Evolutionary conservation across 441 rosid species (phyloP).

Genomic region (Pelargonium citronellum): DNA sequence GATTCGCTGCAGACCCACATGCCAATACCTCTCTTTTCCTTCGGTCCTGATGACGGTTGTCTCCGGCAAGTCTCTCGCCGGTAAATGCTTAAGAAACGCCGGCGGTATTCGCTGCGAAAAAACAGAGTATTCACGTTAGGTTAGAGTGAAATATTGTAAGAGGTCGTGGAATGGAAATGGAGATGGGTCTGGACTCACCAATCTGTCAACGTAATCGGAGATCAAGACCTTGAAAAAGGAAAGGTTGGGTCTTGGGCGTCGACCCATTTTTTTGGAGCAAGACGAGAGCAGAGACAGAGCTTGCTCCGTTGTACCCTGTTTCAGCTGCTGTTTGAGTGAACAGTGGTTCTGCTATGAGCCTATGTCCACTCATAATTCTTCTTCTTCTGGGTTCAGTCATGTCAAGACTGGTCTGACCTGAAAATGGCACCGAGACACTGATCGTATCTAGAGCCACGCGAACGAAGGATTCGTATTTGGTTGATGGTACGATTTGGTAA

Average conservation of each 20-base stretch:
- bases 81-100: neutral
- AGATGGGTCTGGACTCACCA: neutral
- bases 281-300: no score
- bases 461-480: no score
- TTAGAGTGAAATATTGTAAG: neutral
- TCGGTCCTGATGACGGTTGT: neutral
- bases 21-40: neutral
- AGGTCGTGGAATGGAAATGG: neutral
- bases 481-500: no score
- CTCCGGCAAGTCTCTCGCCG: neutral
- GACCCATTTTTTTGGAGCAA: neutral
- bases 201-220: neutral
- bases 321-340: no score
- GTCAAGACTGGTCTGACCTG: no score
- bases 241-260: neutral
- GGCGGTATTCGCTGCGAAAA: neutral
- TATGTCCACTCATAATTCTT: no score
- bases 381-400: no score
- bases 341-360: no score
- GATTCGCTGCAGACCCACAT: neutral
- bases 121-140: neutral
- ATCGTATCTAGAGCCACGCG: no score
- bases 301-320: no score
- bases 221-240: neutral
- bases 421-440: no score